Evolutionary conservation across 208 protist genomes (phyloP).

Genomic region (Leishmania arabica): DNA sequence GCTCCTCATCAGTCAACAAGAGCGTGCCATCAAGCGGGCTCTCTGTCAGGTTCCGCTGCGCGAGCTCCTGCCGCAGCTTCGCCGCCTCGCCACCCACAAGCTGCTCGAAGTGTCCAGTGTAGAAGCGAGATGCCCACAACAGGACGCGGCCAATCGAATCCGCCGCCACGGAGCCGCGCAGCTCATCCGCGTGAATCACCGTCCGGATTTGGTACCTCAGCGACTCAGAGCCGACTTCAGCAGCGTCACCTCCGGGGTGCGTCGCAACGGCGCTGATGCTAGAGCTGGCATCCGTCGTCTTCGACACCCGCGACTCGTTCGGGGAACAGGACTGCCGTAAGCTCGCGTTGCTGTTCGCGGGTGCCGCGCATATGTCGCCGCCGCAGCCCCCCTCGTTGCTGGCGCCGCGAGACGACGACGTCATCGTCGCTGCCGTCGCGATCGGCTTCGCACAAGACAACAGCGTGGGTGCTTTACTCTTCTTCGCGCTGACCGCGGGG

Average conservation of each 20-base stretch:
- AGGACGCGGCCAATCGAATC: constrained; percentile 38
- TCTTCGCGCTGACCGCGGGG: not conserved
- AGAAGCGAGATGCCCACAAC: constrained; percentile 55
- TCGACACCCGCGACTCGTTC: not conserved
- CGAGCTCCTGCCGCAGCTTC: constrained; percentile 44
- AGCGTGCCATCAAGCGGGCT: constrained; percentile 37
- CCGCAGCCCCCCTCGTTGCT: not conserved
- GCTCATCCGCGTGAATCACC: constrained; percentile 34
- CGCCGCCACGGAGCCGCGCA: constrained; percentile 33
- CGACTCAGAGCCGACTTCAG: not conserved
- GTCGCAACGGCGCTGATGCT: too few species aligned
- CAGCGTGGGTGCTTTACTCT: not conserved
- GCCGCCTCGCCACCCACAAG: constrained; percentile 40
- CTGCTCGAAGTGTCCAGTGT: constrained; percentile 27
- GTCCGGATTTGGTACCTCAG: constrained; percentile 36
- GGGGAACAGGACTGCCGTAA: not conserved
- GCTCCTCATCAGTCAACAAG: constrained; percentile 24
- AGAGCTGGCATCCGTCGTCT: not conserved
- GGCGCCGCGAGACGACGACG: constrained; percentile 2
- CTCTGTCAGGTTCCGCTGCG: constrained; percentile 44
- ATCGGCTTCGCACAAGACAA: not conserved
- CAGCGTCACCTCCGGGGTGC: not conserved
- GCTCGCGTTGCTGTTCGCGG: not conserved
- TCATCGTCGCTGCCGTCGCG: not conserved
- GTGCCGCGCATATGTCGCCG: not conserved